phyloP scores from a whole-genome alignment of 2,329 filamentous ascomycete species.

The Ophiocordyceps sinensis region DNA sequence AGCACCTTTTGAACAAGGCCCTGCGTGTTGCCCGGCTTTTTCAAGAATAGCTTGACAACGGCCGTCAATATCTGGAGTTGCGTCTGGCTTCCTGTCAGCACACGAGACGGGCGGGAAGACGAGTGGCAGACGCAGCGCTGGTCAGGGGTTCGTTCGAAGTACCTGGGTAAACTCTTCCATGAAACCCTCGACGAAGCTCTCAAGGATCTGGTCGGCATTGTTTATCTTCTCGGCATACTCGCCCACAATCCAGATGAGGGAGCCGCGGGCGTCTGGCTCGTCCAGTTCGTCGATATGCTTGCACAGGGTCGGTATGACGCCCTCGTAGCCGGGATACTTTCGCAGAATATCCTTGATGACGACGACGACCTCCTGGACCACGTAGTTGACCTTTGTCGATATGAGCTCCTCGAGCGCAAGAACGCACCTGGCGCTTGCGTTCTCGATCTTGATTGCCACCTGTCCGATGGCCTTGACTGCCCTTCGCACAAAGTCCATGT shows the following conservation, averaged over 20 bases:
- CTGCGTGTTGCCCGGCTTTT: conserved; percentile 88
- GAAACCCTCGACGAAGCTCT: conserved; percentile 84
- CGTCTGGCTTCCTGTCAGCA: conserved; percentile 39
- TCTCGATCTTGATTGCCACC: conserved; percentile 96
- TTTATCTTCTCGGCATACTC: conserved; percentile 99
- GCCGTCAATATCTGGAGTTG: conserved; percentile 95
- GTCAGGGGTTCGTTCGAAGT: conserved; percentile 12
- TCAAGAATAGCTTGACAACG: conserved; percentile 93
- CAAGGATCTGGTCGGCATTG: conserved; percentile 90
- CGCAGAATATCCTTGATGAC: conserved; percentile 98
- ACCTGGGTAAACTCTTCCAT: conserved; percentile 93
- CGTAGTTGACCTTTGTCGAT: conserved; percentile 96
- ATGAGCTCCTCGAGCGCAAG: conserved; percentile 88
- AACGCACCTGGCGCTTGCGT: conserved; percentile 87
- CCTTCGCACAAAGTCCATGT: conserved; percentile 95
- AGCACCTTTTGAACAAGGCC: conserved; percentile 87
- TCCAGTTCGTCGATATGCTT: conserved; percentile 95
- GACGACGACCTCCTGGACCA: conserved; percentile 96
- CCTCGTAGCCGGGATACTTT: conserved; percentile 95
- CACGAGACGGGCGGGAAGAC: no score
- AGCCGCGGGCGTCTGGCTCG: conserved; percentile 78
- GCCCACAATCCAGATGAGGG: conserved; percentile 96
- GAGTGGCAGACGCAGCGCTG: no score
- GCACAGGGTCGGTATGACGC: conserved; percentile 91
- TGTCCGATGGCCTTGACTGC: conserved; percentile 95